These are phyloP conservation scores for Nevesoporus exiguus DNA, from an alignment of 768 basidiomycete species.

Conservation along the genomic window DNA sequence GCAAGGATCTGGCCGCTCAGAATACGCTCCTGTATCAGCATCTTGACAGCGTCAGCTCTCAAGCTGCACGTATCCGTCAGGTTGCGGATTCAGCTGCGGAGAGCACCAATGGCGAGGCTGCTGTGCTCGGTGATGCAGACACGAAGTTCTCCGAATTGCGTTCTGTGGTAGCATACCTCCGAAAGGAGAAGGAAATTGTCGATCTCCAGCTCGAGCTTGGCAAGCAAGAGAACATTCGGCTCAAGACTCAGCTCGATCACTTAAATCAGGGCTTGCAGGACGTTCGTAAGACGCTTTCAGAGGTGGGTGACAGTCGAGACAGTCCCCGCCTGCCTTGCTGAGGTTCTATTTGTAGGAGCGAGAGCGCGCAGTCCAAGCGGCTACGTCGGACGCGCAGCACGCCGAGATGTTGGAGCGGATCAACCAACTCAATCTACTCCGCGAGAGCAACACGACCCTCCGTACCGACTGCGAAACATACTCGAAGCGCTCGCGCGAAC, in stretches of 20 bases:
- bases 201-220: constrained; percentile 83
- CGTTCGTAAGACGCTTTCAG: constrained; percentile 62
- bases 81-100: constrained; percentile 54
- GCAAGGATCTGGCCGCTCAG: constrained; percentile 70
- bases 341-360: constrained; percentile 55
- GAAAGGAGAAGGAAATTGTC: constrained; percentile 90
- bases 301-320: constrained; percentile 41
- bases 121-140: constrained; percentile 50
- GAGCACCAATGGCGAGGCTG: constrained; percentile 40
- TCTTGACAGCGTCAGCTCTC: constrained; percentile 77
- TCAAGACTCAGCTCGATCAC: constrained; percentile 76
- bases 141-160: constrained; percentile 69
- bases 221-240: constrained; percentile 68
- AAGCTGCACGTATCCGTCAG: constrained; percentile 76
- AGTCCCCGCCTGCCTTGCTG: neutral
- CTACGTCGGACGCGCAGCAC: constrained; percentile 71
- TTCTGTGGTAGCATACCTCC: constrained; percentile 74
- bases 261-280: constrained; percentile 68
- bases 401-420: constrained; percentile 82
- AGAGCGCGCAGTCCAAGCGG: constrained; percentile 67
- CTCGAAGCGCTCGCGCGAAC: constrained; percentile 60
- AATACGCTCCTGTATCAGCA: constrained; percentile 79
- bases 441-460: constrained; percentile 85
- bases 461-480: constrained; percentile 74
- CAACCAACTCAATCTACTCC: constrained; percentile 78